These are phyloP conservation scores for Termitomyces heimii DNA, from an alignment of 768 basidiomycete genomes.

Conservation along the genomic window DNA sequence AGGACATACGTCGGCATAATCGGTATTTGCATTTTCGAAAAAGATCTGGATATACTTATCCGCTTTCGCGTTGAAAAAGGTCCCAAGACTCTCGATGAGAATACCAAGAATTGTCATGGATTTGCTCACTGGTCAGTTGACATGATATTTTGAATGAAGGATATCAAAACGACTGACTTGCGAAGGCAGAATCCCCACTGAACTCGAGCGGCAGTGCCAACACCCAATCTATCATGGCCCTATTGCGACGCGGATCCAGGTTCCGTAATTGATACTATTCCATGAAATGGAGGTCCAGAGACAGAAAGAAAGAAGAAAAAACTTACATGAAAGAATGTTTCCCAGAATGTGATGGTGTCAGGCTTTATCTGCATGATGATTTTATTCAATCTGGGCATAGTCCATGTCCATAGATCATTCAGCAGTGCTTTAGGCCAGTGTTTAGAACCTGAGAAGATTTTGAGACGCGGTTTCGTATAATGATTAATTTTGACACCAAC, in stretches of 20 bases:
- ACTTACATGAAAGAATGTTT: constrained; percentile 51
- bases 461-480: neutral
- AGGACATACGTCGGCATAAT: constrained; percentile 71
- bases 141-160: neutral
- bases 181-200: constrained; percentile 80
- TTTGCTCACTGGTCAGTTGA: constrained; percentile 58
- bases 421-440: constrained; percentile 65
- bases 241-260: constrained; percentile 76
- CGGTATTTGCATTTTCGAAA: constrained; percentile 72
- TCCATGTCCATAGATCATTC: constrained; percentile 69
- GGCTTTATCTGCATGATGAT: constrained; percentile 78
- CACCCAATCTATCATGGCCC: constrained; percentile 73
- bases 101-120: constrained; percentile 60
- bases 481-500: constrained; percentile 28
- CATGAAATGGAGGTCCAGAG: neutral
- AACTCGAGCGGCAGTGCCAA: constrained; percentile 75
- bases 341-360: constrained; percentile 78
- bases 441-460: constrained; percentile 54
- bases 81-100: constrained; percentile 58
- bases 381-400: constrained; percentile 48
- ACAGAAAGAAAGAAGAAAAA: neutral
- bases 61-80: constrained; percentile 61
- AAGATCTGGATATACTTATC: constrained; percentile 65
- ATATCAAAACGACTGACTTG: constrained; percentile 45
- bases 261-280: constrained; percentile 48